Base-by-base conservation (phyloP, 352 stramenopile species). In the Phytophthora pinifolia region DNA sequence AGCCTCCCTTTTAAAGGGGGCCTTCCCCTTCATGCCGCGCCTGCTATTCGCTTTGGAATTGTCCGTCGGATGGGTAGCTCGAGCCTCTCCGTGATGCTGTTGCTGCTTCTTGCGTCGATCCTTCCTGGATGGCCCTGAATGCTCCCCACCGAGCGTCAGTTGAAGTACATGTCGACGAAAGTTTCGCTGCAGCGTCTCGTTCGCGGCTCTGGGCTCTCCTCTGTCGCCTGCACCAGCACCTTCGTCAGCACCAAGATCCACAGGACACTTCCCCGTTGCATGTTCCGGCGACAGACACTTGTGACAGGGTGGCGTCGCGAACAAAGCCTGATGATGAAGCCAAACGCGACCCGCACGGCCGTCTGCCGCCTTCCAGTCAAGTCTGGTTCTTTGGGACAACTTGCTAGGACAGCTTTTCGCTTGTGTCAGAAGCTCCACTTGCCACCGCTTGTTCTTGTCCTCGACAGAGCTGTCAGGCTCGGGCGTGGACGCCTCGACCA, bases 251-350 rank as follows among this genome's bases (percentile, higher is more conserved):
- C 39, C 46, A 29, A 20, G 4, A 17, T 52, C 39, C 50, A 47
- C 37, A 48, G 30, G 25, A n/a, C 65, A 74, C 27, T 48, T 62
- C 10, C 43, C 42, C 15, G 56, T 71, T 14, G 42, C 14, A 43
- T 77, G 68, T 12, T 61, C 33, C 6, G 69, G 65, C 32, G 65
- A 74, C 31, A 78, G 36, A 47, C 65, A 78, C 51, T 62, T 70
- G 6, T 43, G 41, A 31, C 70, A 79, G 2, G 70, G 66, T 33
- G 62, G 62, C 22, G 68, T 75, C 15, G 63, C 34, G 41, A 71
- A 73, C 15, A 74, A 46, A 41, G 62, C 50, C 8, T 76, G 62
- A 35, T 83, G 73, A 64, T 80, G 70, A 55, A 83, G n/a, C 73
- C 73, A 83, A 32, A 83, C 64, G 9, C 44, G 35, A 18, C 59